These are phyloP conservation scores for Circinella minor DNA, from an alignment of 371 early-diverging fungal genomes.

Conservation along the genomic window DNA sequence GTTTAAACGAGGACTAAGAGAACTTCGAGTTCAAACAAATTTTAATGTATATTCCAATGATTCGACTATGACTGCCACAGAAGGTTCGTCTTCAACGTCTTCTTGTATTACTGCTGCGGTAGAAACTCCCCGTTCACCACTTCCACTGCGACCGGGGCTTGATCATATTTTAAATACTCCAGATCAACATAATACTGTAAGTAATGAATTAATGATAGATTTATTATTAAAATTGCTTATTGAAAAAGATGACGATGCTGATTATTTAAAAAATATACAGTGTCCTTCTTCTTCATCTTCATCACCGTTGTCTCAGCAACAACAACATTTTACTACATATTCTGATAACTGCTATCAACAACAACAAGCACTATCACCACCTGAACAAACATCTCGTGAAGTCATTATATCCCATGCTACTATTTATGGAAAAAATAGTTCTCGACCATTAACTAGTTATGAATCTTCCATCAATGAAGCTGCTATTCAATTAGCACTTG, in stretches of 20 bases:
- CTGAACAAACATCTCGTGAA: slow-evolving; percentile 26
- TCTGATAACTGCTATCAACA: background rate
- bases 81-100: background rate
- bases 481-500: slow-evolving; percentile 51
- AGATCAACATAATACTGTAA: slow-evolving; percentile 7
- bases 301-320: background rate
- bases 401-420: slow-evolving; percentile 55
- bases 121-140: background rate
- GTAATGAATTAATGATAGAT: background rate
- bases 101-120: background rate
- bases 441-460: slow-evolving; percentile 56
- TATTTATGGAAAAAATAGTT: slow-evolving; percentile 58
- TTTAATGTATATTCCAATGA: background rate
- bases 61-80: background rate
- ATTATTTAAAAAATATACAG: too few species aligned
- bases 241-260: too few species aligned
- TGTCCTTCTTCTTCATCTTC: background rate
- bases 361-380: background rate
- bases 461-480: slow-evolving; percentile 64
- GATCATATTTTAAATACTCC: slow-evolving; percentile 6
- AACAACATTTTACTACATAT: background rate
- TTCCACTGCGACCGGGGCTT: slow-evolving; percentile 1
- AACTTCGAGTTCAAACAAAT: slow-evolving; percentile 22
- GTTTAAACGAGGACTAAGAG: slow-evolving; percentile 49
- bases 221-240: background rate